phyloP scores from a whole-genome alignment of 768 basidiomycete species.

The Tulasnella sp. region DNA sequence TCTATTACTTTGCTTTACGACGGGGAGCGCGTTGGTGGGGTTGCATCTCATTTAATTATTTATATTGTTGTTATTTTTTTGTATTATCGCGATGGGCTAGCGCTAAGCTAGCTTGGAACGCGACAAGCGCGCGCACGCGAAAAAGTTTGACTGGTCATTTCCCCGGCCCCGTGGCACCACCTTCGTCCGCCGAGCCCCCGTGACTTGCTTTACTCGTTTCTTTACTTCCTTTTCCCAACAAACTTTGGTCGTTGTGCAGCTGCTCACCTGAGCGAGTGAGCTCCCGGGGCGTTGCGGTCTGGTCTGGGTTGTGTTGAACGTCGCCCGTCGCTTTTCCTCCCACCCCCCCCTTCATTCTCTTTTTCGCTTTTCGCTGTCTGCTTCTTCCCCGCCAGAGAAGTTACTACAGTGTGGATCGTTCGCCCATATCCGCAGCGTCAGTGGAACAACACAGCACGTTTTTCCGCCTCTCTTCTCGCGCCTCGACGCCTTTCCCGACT shows the following conservation, averaged over 20 bases:
- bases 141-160: slow-evolving; percentile 18
- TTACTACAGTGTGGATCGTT: background rate
- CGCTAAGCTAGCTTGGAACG: background rate
- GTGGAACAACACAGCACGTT: background rate
- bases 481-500: background rate
- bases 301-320: background rate
- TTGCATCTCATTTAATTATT: background rate
- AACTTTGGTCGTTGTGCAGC: background rate
- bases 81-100: too few species aligned
- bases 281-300: background rate
- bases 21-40: too few species aligned
- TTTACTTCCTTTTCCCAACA: background rate
- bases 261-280: too few species aligned
- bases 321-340: background rate
- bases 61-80: background rate
- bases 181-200: background rate
- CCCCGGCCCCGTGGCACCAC: too few species aligned
- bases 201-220: background rate
- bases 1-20: background rate
- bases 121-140: background rate
- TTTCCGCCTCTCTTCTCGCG: background rate
- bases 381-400: background rate
- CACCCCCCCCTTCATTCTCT: background rate
- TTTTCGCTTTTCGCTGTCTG: background rate
- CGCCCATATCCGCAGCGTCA: background rate